Base-by-base conservation (phyloP, 2,329 filamentous ascomycete species). In the Didymella lethalis region DNA sequence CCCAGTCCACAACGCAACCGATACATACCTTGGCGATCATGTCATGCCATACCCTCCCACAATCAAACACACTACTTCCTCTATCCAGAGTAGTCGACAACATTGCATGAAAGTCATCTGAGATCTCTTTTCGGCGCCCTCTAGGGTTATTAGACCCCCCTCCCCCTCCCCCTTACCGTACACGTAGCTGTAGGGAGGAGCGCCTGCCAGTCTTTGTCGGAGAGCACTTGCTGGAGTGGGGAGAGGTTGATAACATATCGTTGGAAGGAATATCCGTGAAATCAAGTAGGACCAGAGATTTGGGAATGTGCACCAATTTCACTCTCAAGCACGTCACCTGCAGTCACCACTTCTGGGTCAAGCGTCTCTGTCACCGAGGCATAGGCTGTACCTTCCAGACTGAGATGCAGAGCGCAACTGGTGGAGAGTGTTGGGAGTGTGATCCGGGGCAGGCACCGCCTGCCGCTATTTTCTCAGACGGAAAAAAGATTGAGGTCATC, bases 381-480 rank as follows among this genome's bases (percentile, higher is more conserved):
- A 54, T 63, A 11, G 18, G 47, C 3, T 69, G 67, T 32, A 51
- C 48, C 1, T 40, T 66, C 1, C 51, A 61, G 6, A 68, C 67
- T 10, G 59, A 68, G 29, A 59, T 69, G 2, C 25, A 63, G 7
- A 65, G 67, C 4, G 58, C 63, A 36, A 62, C 56, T 34, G 67
- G 67, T 14, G 67, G 67, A 11, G 65, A 68, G 23, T 69, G 66
- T 23, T 69, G 66, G 67, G 67, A 65, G 2, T 70, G 66, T 7
- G 66, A 67, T 53, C 63, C 64, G 7, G 66, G 61, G 3, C 67
- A 70, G 40, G 66, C 59, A 4, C 67, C 67, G 23, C 67, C 66
- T 14, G 60, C 65, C 34, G 66, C 67, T 16, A 53, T 70, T 5
- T 70, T 70, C 46, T 51, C 60, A 0, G 46, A 59, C 12, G 50